Evolutionary conservation across 2,329 filamentous ascomycete genomes (phyloP), one percentile per base, ranked within the genome.

Genomic region (Botryotinia globosa): DNA sequence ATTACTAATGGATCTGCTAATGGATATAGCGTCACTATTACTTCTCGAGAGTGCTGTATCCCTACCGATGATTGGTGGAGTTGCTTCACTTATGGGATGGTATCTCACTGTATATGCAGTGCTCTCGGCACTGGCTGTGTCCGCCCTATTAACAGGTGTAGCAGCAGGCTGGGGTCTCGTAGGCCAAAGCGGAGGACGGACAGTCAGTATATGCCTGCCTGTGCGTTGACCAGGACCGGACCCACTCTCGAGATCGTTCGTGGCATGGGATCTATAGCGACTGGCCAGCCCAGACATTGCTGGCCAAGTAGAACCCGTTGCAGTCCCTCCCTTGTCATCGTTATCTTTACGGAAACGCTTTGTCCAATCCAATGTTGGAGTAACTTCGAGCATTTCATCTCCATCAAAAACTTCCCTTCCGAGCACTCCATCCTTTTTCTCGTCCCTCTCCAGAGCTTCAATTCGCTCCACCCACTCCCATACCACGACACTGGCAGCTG

Each of bases 391-490:
- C 90, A 92, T 92, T 77, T 93, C 91, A 78, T 92, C 90, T 3
- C 90, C 90, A 78, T 92, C 90, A 76, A 92, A 92, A 0, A 92
- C 85, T 77, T 92, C 90, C 74, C 90, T 84, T 18, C 90, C 90
- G 2, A 92, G 82, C 63, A 92, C 72, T 90, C 9, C 90, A 90
- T 75, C 74, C 54, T 74, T 75, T 45, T 75, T 75, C 34, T 75
- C 71, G 67, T 75, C 56, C 64, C 74, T 71, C 39, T 74, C 74
- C 34, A 75, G 67, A n/a, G 90, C 90, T 80, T 93, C 91, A 74
- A 93, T 93, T 54, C 91, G 85, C 80, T 93, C 91, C 7, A 93
- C 91, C 91, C 91, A 93, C 81, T 93, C 91, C 91, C 91, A 93
- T 7, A 93, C 91, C 45, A 93, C 90, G n/a, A 92, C 91, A 83